These are phyloP conservation scores for Scopulariopsis brevicaulis DNA, from an alignment of 2,329 filamentous ascomycete species.

Conservation along the genomic window DNA sequence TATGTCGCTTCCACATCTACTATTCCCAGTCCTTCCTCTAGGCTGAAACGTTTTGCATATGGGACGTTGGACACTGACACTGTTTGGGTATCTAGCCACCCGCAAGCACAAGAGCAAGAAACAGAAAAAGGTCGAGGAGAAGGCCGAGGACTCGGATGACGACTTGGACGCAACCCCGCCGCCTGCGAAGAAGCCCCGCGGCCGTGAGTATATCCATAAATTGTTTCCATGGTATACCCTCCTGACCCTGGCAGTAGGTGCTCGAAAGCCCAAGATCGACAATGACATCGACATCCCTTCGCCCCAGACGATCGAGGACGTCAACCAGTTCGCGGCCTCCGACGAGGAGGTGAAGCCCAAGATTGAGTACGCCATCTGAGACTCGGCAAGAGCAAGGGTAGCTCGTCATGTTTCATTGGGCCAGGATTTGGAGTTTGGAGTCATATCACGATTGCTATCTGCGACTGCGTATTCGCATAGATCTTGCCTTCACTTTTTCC, in stretches of 20 bases:
- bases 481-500: too few relatives aligned
- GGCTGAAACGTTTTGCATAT: too few relatives aligned
- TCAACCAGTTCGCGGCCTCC: not conserved
- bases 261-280: not conserved
- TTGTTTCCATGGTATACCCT: not conserved
- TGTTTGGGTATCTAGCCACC: not conserved
- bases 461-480: too few relatives aligned
- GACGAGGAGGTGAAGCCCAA: not conserved
- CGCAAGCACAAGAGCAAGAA: conserved; percentile 8
- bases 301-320: not conserved
- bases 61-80: not conserved
- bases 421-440: too few relatives aligned
- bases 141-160: not conserved
- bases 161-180: not conserved
- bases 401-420: too few relatives aligned
- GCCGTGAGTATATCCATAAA: not conserved
- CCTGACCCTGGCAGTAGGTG: not conserved
- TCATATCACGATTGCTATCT: too few relatives aligned
- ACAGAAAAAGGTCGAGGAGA: not conserved
- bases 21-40: not conserved
- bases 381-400: not conserved
- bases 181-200: not conserved
- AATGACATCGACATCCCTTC: not conserved
- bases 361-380: not conserved
- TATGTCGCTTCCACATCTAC: not conserved